Conservation (phyloP, 139 green algal genomes). For the Nannochloris sp. region DNA sequence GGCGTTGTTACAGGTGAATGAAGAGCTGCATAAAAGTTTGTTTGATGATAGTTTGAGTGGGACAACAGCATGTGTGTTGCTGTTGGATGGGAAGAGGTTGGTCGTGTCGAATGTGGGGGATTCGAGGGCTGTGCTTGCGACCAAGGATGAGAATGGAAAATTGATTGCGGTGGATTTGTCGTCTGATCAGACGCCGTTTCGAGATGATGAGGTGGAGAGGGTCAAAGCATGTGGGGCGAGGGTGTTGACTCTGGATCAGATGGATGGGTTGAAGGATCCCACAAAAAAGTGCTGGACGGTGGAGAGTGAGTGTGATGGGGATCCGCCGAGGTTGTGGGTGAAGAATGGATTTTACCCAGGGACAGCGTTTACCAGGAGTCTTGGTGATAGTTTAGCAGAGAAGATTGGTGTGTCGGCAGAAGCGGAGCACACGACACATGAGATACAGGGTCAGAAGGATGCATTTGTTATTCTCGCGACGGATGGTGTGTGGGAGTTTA, state of each 20-base stretch:
- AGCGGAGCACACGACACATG: slow-evolving; percentile 62
- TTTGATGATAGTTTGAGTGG: slow-evolving; percentile 67
- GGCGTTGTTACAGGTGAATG: slow-evolving; percentile 66
- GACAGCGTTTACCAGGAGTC: slow-evolving; percentile 89
- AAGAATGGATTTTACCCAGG: slow-evolving; percentile 77
- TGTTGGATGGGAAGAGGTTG: slow-evolving; percentile 55
- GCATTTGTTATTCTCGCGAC: slow-evolving; percentile 80
- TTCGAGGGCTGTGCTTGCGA: slow-evolving; percentile 70
- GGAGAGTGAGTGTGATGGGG: slow-evolving; percentile 79
- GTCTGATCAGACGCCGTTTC: slow-evolving; percentile 81
- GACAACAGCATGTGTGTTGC: slow-evolving; percentile 71
- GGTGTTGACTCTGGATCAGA: slow-evolving; percentile 89
- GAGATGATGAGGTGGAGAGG: slow-evolving; percentile 76
- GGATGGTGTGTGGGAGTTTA: slow-evolving; percentile 95
- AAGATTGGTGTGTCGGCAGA: slow-evolving; percentile 81
- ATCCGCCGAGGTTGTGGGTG: slow-evolving; percentile 86
- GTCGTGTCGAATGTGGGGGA: slow-evolving; percentile 90
- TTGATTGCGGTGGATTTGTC: slow-evolving; percentile 35
- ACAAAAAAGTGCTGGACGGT: slow-evolving; percentile 51
- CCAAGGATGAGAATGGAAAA: slow-evolving; percentile 22
- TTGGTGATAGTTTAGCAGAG: slow-evolving; percentile 85
- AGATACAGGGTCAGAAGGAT: slow-evolving; percentile 40
- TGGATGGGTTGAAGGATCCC: slow-evolving; percentile 64
- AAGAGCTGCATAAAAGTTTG: slow-evolving; percentile 53
- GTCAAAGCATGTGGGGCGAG: slow-evolving; percentile 72